Evolutionary conservation across 345 rosid species (phyloP).

Genomic region (Linum usitatissimum): DNA sequence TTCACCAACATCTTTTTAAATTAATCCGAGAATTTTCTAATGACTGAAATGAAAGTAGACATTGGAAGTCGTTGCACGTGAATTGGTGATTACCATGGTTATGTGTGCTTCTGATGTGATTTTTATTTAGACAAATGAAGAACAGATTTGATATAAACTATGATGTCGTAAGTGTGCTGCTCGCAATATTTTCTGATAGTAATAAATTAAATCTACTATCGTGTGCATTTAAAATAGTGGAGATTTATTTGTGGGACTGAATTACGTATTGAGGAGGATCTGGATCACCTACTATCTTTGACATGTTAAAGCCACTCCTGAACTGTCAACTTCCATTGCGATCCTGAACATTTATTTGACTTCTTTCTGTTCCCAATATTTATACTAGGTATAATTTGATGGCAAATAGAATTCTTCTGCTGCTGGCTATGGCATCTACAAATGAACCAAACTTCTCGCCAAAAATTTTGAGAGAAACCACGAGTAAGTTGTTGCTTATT

Average conservation of each 20-base stretch:
- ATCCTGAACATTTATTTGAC: neutral
- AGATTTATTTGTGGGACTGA: too few relatives aligned
- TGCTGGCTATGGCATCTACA: slow-evolving; percentile 83
- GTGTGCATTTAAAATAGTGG: neutral
- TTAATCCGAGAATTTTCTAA: too few relatives aligned
- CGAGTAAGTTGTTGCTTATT: slow-evolving; percentile 41
- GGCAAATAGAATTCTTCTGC: slow-evolving; percentile 93
- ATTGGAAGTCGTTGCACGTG: too few relatives aligned
- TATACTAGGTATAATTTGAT: slow-evolving; percentile 77
- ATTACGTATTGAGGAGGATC: too few relatives aligned
- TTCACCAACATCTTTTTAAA: too few relatives aligned
- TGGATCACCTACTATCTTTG: too few relatives aligned
- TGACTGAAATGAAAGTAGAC: too few relatives aligned
- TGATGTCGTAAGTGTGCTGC: neutral
- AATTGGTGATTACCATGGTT: too few relatives aligned
- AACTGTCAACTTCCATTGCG: too few relatives aligned
- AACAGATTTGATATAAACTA: neutral
- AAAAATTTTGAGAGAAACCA: slow-evolving; percentile 69
- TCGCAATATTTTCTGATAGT: neutral
- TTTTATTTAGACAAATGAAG: neutral
- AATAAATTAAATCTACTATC: neutral
- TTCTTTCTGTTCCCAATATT: neutral
- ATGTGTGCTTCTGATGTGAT: too few relatives aligned
- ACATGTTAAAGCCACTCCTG: neutral
- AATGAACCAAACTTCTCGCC: slow-evolving; percentile 56